Evolutionary conservation across 129 eudicot genomes (phyloP).

Genomic region (Tanacetum coccineum): DNA sequence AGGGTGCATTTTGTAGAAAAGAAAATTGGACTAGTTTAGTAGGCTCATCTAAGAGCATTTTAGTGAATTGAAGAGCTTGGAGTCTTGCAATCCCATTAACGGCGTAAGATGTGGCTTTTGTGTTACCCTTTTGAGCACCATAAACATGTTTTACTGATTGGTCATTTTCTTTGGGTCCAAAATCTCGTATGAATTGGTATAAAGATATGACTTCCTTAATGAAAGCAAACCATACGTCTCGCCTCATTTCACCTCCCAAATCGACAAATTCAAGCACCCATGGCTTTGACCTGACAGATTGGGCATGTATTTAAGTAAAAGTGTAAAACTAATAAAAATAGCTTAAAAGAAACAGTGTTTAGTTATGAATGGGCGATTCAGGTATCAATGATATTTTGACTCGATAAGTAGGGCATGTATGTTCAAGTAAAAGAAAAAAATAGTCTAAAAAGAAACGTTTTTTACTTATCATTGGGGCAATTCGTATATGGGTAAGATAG

Average conservation of each 20-base stretch:
- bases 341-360: too few relatives aligned
- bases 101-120: constrained; percentile 54
- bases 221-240: constrained; percentile 92
- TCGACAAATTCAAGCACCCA: constrained; percentile 89
- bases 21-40: constrained; percentile 75
- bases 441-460: too few relatives aligned
- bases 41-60: constrained; percentile 76
- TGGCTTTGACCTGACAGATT: constrained; percentile 28
- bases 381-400: too few relatives aligned
- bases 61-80: constrained; percentile 77
- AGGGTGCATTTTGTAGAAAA: constrained; percentile 68
- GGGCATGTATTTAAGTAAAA: constrained; percentile 12
- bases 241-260: constrained; percentile 92
- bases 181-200: constrained; percentile 71
- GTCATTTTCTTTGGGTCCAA: constrained; percentile 75
- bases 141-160: constrained; percentile 50
- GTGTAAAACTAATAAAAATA: not conserved
- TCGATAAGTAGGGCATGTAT: too few relatives aligned
- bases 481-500: too few relatives aligned
- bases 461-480: too few relatives aligned
- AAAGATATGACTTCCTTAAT: constrained; percentile 69
- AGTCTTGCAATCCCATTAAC: constrained; percentile 72
- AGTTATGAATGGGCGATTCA: too few relatives aligned
- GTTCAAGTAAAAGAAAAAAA: too few relatives aligned
- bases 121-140: constrained; percentile 80